These are phyloP conservation scores for Geosmithia flava DNA, from an alignment of 2,329 filamentous ascomycete species.

Conservation along the genomic window DNA sequence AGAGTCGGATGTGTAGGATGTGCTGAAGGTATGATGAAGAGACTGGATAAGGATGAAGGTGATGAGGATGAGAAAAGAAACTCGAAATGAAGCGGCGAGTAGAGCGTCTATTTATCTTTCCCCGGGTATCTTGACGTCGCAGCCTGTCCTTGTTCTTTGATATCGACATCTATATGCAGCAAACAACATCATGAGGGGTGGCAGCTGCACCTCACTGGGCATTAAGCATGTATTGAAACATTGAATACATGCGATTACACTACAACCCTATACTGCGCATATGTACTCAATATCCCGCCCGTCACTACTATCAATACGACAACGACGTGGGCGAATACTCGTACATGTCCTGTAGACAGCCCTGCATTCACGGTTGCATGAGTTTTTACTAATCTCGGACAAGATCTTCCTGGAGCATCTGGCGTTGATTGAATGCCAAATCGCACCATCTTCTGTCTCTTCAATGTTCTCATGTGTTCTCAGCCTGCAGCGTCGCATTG, in stretches of 20 bases:
- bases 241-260: not conserved
- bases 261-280: not conserved
- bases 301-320: not conserved
- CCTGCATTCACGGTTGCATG: not conserved
- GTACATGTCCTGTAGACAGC: not conserved
- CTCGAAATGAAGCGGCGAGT: not conserved
- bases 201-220: not conserved
- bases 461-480: not conserved
- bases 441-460: not conserved
- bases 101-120: constrained; percentile 2
- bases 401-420: not conserved
- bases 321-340: not conserved
- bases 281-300: not conserved
- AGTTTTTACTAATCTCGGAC: not conserved
- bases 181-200: not conserved
- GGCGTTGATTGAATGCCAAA: not conserved
- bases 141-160: not conserved
- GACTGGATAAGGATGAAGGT: constrained; percentile 1
- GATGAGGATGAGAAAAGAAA: constrained; percentile 2
- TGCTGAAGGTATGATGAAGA: not conserved
- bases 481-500: not conserved
- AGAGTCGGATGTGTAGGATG: not conserved
- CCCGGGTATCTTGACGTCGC: not conserved
- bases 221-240: not conserved
- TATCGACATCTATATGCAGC: not conserved